Conservation (phyloP, 1,139 yeast species). For the Candida anutae region DNA sequence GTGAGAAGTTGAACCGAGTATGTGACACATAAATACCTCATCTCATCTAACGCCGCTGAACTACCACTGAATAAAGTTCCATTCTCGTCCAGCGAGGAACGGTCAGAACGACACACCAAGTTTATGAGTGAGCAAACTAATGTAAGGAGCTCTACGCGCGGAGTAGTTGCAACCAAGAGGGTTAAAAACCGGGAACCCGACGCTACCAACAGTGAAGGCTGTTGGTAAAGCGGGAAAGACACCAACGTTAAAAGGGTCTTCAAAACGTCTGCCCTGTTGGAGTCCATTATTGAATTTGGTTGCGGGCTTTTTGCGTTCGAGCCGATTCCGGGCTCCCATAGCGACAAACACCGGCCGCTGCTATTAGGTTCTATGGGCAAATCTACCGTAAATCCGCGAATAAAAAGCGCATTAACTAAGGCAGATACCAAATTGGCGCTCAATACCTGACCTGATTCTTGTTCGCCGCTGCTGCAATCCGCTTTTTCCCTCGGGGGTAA, state of each 20-base stretch:
- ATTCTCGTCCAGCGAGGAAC: slow-evolving; percentile 27
- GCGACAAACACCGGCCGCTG: slow-evolving; percentile 3
- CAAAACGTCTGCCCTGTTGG: slow-evolving; percentile 62
- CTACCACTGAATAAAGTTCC: slow-evolving; percentile 15
- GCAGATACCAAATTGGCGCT: slow-evolving; percentile 45
- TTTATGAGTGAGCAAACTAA: slow-evolving; percentile 68
- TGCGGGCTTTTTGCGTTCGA: slow-evolving; percentile 28
- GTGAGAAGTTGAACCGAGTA: slow-evolving; percentile 57
- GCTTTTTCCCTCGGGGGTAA: slow-evolving; percentile 1
- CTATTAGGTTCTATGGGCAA: slow-evolving; percentile 3
- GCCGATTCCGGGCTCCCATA: slow-evolving; percentile 83
- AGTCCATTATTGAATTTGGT: slow-evolving; percentile 47
- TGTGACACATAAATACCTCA: slow-evolving; percentile 47
- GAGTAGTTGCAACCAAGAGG: slow-evolving; percentile 45
- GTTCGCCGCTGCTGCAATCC: too few species aligned
- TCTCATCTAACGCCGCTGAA: slow-evolving; percentile 27
- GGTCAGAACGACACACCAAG: slow-evolving; percentile 36
- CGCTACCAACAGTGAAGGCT: slow-evolving; percentile 35
- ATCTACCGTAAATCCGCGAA: slow-evolving; percentile 49
- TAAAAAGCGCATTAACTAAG: slow-evolving; percentile 48
- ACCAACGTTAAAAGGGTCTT: slow-evolving; percentile 55
- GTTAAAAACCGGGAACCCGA: slow-evolving; percentile 56
- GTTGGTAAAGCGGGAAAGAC: slow-evolving; percentile 53
- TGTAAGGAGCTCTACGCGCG: slow-evolving; percentile 41
- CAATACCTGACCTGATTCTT: too few species aligned